Percentiles rank a stretch among this genome's conserved stretches.
phyloP scores from a whole-genome alignment of 257 asterid genomes.

The Verbascum thapsus region DNA sequence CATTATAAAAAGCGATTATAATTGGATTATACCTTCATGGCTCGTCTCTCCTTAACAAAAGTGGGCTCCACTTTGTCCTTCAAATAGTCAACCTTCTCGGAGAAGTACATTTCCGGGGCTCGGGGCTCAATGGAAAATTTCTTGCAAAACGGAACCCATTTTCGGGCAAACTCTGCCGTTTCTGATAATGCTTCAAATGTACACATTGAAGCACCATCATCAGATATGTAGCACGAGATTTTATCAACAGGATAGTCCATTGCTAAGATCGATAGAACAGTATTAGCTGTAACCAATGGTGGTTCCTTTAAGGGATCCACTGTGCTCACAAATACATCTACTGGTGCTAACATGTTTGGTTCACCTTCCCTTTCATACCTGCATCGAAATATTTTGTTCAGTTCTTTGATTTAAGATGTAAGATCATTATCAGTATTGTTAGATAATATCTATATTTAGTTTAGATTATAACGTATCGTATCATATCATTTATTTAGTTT shows the following conservation, averaged over 20 bases:
- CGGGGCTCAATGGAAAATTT: slow-evolving; percentile 90
- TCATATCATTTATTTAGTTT: too few species aligned
- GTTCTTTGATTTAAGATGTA: too few species aligned
- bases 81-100: slow-evolving; percentile 82
- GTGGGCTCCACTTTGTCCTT: slow-evolving; percentile 97
- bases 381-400: slow-evolving; percentile 37
- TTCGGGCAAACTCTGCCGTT: slow-evolving; percentile 89
- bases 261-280: slow-evolving; percentile 86
- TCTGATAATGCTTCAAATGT: slow-evolving; percentile 92
- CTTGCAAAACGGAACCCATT: slow-evolving; percentile 97
- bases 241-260: slow-evolving; percentile 95
- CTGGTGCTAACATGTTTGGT: slow-evolving; percentile 83
- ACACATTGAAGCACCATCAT: slow-evolving; percentile 97
- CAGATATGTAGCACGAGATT: slow-evolving; percentile 88
- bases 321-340: slow-evolving; percentile 91
- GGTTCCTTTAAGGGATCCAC: slow-evolving; percentile 97
- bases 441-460: too few species aligned
- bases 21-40: slow-evolving; percentile 85
- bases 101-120: slow-evolving; percentile 95
- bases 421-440: too few species aligned
- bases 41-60: slow-evolving; percentile 93
- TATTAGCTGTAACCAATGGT: slow-evolving; percentile 89
- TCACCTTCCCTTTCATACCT: slow-evolving; percentile 96
- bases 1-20: too few species aligned
- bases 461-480: too few species aligned